These are phyloP conservation scores for Tolypocladium nubicola DNA, from an alignment of 2,329 filamentous ascomycete genomes.

Conservation along the genomic window DNA sequence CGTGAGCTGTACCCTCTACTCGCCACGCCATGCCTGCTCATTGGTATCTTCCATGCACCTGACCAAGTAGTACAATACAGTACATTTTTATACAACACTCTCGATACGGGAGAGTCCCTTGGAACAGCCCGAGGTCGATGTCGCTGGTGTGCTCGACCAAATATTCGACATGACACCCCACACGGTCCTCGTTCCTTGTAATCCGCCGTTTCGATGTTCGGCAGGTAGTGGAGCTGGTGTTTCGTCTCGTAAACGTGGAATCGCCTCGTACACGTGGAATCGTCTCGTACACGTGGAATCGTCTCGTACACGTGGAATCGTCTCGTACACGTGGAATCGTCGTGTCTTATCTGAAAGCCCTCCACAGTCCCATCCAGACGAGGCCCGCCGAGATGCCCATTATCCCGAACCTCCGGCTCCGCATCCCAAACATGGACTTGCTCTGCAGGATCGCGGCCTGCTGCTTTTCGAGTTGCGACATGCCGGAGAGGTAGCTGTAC, in stretches of 20 bases:
- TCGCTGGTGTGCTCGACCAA: background rate
- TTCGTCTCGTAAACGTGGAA: background rate
- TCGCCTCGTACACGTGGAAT: background rate
- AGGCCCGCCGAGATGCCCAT: slow-evolving; percentile 56
- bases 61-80: background rate
- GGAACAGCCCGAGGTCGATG: background rate
- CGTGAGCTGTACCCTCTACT: background rate
- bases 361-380: slow-evolving; percentile 60
- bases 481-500: slow-evolving; percentile 70
- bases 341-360: slow-evolving; percentile 43
- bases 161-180: background rate
- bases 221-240: background rate
- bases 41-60: background rate
- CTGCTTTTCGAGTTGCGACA: slow-evolving; percentile 58
- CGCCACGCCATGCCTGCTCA: background rate
- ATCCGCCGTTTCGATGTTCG: no score
- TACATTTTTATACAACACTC: background rate
- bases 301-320: background rate
- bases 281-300: background rate
- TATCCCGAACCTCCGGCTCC: slow-evolving; percentile 57
- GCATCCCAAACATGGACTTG: slow-evolving; percentile 62
- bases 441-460: slow-evolving; percentile 55
- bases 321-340: background rate
- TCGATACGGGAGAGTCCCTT: background rate
- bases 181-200: no score